Percentiles rank a stretch among this genome's conserved stretches.
Evolutionary conservation across 495 filamentous ascomycete genomes (phyloP).

Genomic region (Penicillium longicatenatum): DNA sequence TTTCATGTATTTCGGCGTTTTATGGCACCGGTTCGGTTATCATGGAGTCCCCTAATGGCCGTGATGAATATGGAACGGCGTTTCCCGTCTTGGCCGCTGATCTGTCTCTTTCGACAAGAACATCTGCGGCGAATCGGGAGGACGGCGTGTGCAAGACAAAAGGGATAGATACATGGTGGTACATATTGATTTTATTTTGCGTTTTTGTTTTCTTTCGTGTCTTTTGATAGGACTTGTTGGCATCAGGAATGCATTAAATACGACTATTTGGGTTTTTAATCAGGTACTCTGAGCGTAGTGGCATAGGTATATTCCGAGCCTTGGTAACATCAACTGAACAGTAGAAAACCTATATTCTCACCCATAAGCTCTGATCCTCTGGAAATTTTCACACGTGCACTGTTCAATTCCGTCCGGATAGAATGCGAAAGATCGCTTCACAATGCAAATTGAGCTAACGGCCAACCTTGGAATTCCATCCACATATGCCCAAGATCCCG

Average conservation of each 20-base stretch:
- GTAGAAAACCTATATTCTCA: too few species aligned
- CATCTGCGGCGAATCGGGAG: constrained; percentile 7
- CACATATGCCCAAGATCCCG: background rate
- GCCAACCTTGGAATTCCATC: background rate
- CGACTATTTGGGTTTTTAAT: background rate
- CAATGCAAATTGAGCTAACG: background rate
- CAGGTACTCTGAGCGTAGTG: too few species aligned
- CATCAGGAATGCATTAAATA: constrained; percentile 5
- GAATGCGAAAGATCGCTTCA: constrained; percentile 2
- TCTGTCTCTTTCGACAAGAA: constrained; percentile 9
- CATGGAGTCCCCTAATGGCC: constrained; percentile 1
- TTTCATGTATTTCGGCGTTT: constrained; percentile 4
- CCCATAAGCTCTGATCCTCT: too few species aligned
- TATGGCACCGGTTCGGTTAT: background rate
- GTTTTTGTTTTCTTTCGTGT: background rate
- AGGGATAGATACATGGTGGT: constrained; percentile 17
- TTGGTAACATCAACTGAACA: too few species aligned
- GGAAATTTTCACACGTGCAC: background rate
- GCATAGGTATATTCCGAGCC: too few species aligned
- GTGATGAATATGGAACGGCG: background rate
- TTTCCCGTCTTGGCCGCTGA: constrained; percentile 11
- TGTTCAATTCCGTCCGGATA: background rate
- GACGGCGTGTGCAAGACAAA: constrained; percentile 14
- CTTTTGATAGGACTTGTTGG: constrained; percentile 7
- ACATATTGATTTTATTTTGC: constrained; percentile 8